Evolutionary conservation across 2,329 filamentous ascomycete species (phyloP).

Genomic region (Exutisphaerella laricina): DNA sequence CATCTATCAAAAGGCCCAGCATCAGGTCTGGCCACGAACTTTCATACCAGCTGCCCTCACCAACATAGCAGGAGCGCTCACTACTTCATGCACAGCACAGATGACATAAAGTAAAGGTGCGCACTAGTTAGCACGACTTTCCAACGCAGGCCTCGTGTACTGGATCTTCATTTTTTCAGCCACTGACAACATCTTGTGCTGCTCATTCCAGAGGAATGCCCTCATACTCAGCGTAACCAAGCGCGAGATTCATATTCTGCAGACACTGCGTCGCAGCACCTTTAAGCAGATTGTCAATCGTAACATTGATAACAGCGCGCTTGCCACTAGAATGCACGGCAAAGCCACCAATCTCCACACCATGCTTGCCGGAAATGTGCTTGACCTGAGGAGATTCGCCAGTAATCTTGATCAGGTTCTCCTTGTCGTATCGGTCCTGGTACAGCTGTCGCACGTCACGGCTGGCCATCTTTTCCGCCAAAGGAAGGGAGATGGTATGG

Average conservation of each 20-base stretch:
- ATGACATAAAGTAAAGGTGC: not conserved
- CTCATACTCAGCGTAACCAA: slow-evolving; percentile 83
- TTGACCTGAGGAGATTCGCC: slow-evolving; percentile 85
- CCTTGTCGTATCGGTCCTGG: slow-evolving; percentile 91
- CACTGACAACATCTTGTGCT: too few species aligned
- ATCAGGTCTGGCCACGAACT: not conserved
- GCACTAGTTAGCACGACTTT: not conserved
- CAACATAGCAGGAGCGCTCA: slow-evolving; percentile 3
- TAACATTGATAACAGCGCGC: slow-evolving; percentile 88
- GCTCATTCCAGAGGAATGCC: slow-evolving; percentile 62
- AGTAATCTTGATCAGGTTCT: slow-evolving; percentile 88
- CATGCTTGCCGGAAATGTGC: slow-evolving; percentile 76
- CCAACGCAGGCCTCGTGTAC: too few species aligned
- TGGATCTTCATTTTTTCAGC: too few species aligned
- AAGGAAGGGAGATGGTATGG: slow-evolving; percentile 83
- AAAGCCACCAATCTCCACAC: slow-evolving; percentile 90
- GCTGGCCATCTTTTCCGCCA: slow-evolving; percentile 79
- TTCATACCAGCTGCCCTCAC: not conserved
- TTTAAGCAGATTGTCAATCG: slow-evolving; percentile 91
- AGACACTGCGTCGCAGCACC: slow-evolving; percentile 89
- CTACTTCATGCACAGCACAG: not conserved
- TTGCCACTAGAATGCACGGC: slow-evolving; percentile 86
- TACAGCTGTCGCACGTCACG: slow-evolving; percentile 91
- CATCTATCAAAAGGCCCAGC: not conserved
- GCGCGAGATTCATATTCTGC: slow-evolving; percentile 92